Conservation (phyloP, 176 grass and related monocot genomes). For the Triticum timopheevii region DNA sequence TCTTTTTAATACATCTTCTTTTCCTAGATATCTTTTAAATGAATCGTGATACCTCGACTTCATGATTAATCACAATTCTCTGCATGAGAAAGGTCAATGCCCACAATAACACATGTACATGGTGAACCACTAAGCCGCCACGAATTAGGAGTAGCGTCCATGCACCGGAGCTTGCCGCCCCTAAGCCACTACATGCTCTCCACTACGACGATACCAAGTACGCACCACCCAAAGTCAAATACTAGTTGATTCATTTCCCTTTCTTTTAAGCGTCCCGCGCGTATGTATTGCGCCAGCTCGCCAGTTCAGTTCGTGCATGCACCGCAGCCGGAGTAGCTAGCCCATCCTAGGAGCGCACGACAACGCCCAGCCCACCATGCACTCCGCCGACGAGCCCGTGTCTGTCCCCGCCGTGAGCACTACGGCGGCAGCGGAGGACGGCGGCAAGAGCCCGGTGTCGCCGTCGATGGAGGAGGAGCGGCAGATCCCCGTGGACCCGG, state of each 20-base stretch:
- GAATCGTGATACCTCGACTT: too few species aligned
- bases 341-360: neutral
- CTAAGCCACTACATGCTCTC: conserved; percentile 35
- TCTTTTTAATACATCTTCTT: too few species aligned
- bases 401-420: neutral
- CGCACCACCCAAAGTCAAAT: conserved; percentile 29
- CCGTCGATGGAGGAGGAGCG: conserved; percentile 55
- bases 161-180: conserved; percentile 13
- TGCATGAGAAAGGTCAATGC: too few species aligned
- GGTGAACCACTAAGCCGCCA: conserved; percentile 42
- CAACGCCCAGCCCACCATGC: conserved; percentile 24
- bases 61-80: too few species aligned
- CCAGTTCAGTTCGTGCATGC: neutral
- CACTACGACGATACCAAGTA: conserved; percentile 22
- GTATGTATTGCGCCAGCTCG: neutral
- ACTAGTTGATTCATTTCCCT: neutral
- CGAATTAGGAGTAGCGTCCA: conserved; percentile 18
- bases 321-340: neutral
- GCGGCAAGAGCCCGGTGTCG: conserved; percentile 28
- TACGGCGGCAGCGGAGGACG: neutral
- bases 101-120: conserved; percentile 16
- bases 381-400: neutral
- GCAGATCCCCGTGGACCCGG: conserved; percentile 69
- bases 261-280: conserved; percentile 26
- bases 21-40: too few species aligned